A percentile compares a stretch with the other conserved stretches of the same genome.
These are phyloP conservation scores for Podospora conica DNA, from an alignment of 495 filamentous ascomycete genomes.

Conservation along the genomic window DNA sequence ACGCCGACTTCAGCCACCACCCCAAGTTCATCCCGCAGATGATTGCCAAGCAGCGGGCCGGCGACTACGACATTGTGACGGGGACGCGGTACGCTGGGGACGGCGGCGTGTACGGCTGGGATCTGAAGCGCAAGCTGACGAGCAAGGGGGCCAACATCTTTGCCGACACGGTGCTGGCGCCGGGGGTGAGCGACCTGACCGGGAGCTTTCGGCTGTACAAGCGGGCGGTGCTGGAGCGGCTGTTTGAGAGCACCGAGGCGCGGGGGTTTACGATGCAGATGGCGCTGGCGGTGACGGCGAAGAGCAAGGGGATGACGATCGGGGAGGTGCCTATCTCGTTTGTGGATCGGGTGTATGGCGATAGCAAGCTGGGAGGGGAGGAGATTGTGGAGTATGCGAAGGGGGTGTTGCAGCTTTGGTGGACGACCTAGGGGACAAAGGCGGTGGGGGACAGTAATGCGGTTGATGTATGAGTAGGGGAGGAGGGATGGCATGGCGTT, in stretches of 20 bases:
- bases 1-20: slow-evolving; percentile 98
- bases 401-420: slow-evolving; percentile 84
- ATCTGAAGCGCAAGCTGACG: slow-evolving; percentile 92
- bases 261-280: slow-evolving; percentile 99
- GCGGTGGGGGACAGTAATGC: background rate
- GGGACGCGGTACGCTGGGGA: slow-evolving; percentile 87
- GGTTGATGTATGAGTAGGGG: slow-evolving; percentile 1
- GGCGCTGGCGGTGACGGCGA: slow-evolving; percentile 82
- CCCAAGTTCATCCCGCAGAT: slow-evolving; percentile 92
- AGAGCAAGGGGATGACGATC: slow-evolving; percentile 84
- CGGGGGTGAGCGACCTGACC: slow-evolving; percentile 94
- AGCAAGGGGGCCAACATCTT: slow-evolving; percentile 89
- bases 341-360: slow-evolving; percentile 91
- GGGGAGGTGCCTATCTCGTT: slow-evolving; percentile 94
- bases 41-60: slow-evolving; percentile 64
- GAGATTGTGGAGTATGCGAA: slow-evolving; percentile 99
- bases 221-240: slow-evolving; percentile 78
- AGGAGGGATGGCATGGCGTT: slow-evolving; percentile 17
- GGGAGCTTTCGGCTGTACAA: slow-evolving; percentile 94
- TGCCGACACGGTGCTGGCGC: slow-evolving; percentile 86
- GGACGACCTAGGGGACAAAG: slow-evolving; percentile 31
- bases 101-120: slow-evolving; percentile 96
- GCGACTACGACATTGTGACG: slow-evolving; percentile 89
- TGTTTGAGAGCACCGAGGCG: slow-evolving; percentile 82
- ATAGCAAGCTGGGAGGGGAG: slow-evolving; percentile 87